Evolutionary conservation across 2,329 filamentous ascomycete genomes (phyloP).

Genomic region (Acephala macrosclerotiorum): DNA sequence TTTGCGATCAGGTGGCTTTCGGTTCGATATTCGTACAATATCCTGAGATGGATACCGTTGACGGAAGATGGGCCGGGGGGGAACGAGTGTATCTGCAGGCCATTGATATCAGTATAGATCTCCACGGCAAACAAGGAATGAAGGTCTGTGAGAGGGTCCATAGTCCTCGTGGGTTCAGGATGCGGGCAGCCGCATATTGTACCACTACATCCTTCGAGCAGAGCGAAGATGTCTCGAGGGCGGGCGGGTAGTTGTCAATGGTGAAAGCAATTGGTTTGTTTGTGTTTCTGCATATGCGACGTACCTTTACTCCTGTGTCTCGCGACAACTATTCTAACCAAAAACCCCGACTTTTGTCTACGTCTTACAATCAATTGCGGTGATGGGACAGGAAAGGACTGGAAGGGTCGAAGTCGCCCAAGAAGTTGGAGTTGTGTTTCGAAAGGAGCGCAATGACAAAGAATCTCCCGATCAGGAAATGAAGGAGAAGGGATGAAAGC

Average conservation of each 20-base stretch:
- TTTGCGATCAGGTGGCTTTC: conserved; percentile 22
- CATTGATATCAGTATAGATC: conserved; percentile 34
- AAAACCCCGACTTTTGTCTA: conserved; percentile 25
- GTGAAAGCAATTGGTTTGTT: conserved; percentile 31
- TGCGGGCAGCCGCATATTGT: conserved; percentile 32
- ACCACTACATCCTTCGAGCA: conserved; percentile 34
- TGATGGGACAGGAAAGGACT: conserved; percentile 34
- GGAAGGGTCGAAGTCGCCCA: conserved; percentile 31
- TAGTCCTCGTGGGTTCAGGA: conserved; percentile 37
- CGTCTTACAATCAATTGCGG: conserved; percentile 30
- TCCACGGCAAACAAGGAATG: conserved; percentile 30
- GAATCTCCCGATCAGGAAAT: conserved; percentile 15
- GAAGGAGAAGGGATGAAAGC: conserved; percentile 22
- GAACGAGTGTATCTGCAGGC: conserved; percentile 30
- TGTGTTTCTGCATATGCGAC: conserved; percentile 38
- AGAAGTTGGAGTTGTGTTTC: conserved; percentile 15
- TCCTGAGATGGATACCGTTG: conserved; percentile 26
- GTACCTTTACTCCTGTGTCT: conserved; percentile 35
- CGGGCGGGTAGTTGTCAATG: conserved; percentile 28
- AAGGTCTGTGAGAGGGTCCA: conserved; percentile 27
- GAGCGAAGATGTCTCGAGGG: conserved; percentile 37
- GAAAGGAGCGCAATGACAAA: conserved; percentile 20
- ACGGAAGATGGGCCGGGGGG: conserved; percentile 15
- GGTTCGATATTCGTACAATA: conserved; percentile 18
- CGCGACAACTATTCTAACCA: conserved; percentile 27